These are phyloP conservation scores for Monosporascus sp. DNA, from an alignment of 2,329 filamentous ascomycete genomes.

Conservation along the genomic window DNA sequence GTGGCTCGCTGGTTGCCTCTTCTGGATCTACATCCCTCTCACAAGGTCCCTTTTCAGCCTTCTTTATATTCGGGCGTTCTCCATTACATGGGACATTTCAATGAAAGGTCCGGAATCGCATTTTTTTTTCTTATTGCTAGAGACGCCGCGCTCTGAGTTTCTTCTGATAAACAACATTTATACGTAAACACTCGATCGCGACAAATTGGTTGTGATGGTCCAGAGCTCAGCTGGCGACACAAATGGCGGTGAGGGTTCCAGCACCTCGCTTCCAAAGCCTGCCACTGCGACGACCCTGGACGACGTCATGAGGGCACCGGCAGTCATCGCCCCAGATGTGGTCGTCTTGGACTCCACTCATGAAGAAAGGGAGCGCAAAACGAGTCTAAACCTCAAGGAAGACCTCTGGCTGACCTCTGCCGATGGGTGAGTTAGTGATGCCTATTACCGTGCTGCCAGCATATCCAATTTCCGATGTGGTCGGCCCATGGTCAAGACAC, in stretches of 20 bases:
- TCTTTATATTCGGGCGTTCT: too few relatives aligned
- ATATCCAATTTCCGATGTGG: not conserved
- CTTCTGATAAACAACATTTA: too few relatives aligned
- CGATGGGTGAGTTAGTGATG: constrained; percentile 35
- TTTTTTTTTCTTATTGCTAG: too few relatives aligned
- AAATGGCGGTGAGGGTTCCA: constrained; percentile 7
- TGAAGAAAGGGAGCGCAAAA: constrained; percentile 24
- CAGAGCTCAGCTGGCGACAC: not conserved
- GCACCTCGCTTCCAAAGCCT: constrained; percentile 1
- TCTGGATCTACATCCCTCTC: too few relatives aligned
- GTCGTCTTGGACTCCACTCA: constrained; percentile 33
- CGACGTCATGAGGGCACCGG: constrained; percentile 37
- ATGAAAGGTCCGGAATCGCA: too few relatives aligned
- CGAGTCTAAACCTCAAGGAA: constrained; percentile 34
- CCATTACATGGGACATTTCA: too few relatives aligned
- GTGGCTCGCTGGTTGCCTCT: not conserved
- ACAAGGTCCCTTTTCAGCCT: too few relatives aligned
- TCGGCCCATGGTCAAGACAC: not conserved
- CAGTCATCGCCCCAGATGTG: constrained; percentile 30
- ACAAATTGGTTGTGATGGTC: not conserved
- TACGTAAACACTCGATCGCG: too few relatives aligned
- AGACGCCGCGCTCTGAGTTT: too few relatives aligned
- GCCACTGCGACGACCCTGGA: constrained; percentile 23
- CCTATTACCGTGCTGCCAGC: not conserved
- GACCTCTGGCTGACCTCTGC: constrained; percentile 46